phyloP scores from a whole-genome alignment of 371 early-diverging fungal genomes.

The Mucor sp. region DNA sequence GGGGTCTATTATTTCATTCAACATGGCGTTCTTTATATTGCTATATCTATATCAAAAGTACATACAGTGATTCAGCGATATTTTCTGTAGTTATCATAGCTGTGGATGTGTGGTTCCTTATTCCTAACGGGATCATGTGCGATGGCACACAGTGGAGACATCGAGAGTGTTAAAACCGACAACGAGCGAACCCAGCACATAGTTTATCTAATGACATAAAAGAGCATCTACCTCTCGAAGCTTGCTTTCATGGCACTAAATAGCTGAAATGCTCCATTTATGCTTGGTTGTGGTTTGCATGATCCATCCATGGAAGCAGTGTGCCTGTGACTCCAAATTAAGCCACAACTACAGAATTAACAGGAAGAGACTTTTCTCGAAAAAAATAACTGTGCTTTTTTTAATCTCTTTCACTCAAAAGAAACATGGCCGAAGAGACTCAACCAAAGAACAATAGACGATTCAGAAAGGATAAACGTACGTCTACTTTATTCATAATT shows the following conservation, averaged over 20 bases:
- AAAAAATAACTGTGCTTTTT: neutral
- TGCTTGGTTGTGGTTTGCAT: neutral
- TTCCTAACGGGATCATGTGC: too few relatives aligned
- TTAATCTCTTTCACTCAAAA: neutral
- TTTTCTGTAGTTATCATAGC: too few relatives aligned
- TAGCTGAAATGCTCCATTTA: neutral
- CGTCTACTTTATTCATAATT: neutral
- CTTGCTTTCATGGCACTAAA: neutral
- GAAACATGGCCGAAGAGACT: conserved; percentile 17
- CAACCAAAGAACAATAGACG: conserved; percentile 31
- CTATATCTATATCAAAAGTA: too few relatives aligned
- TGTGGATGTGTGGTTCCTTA: too few relatives aligned
- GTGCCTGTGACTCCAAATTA: neutral
- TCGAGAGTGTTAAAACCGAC: too few relatives aligned
- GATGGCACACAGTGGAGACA: neutral
- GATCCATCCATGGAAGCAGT: neutral
- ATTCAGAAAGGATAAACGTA: conserved; percentile 50
- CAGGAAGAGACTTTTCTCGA: neutral
- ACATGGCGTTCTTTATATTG: too few relatives aligned
- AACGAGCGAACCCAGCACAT: too few relatives aligned
- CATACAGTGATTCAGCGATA: too few relatives aligned
- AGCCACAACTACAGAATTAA: neutral
- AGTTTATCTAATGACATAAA: neutral
- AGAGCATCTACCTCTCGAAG: neutral
- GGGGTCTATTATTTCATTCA: too few relatives aligned